Conservation (phyloP, 1,139 yeast genomes). For the Pichia sp. region DNA sequence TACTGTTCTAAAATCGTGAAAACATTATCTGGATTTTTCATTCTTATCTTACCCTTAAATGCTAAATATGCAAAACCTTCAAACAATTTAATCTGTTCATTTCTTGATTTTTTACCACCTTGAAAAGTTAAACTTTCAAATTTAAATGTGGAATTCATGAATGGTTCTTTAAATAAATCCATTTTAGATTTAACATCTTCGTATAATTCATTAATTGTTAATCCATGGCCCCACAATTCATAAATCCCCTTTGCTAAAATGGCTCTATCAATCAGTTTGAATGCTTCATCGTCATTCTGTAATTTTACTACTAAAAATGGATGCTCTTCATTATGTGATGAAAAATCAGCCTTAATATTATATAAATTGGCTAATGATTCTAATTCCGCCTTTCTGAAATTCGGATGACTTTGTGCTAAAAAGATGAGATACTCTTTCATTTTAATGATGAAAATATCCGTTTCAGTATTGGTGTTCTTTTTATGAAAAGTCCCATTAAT, state of each 20-base stretch:
- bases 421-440: conserved; percentile 64
- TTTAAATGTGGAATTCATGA: conserved; percentile 52
- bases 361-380: conserved; percentile 72
- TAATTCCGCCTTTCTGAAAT: conserved; percentile 75
- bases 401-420: conserved; percentile 78
- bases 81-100: conserved; percentile 55
- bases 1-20: conserved; percentile 77
- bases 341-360: conserved; percentile 52
- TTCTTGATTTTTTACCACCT: conserved; percentile 47
- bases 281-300: conserved; percentile 61
- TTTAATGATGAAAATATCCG: neutral
- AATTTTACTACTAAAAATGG: conserved; percentile 73
- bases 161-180: conserved; percentile 28
- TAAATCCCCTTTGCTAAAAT: conserved; percentile 70
- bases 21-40: conserved; percentile 71
- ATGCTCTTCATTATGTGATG: conserved; percentile 46
- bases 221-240: conserved; percentile 79
- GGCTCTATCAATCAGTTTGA: conserved; percentile 55
- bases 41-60: conserved; percentile 68
- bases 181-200: conserved; percentile 36
- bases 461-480: neutral
- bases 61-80: conserved; percentile 67
- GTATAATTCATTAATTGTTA: conserved; percentile 51
- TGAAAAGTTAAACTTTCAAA: conserved; percentile 75
- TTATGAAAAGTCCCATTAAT: neutral